Conservation (phyloP, 2,329 filamentous ascomycete species). For the Escovopsis sp. region DNA sequence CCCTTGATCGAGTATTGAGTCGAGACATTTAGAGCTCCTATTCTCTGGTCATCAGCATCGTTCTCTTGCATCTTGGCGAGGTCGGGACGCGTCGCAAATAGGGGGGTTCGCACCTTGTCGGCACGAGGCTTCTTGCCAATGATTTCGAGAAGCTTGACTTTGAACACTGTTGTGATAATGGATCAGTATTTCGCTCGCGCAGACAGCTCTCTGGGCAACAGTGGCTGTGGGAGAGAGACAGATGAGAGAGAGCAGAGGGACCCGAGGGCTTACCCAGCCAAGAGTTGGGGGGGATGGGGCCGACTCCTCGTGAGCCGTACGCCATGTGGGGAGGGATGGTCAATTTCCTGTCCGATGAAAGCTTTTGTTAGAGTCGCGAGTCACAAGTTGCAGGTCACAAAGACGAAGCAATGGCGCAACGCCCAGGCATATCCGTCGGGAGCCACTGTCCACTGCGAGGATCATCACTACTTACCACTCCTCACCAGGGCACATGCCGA, state of each 20-base stretch:
- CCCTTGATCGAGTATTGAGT: background rate
- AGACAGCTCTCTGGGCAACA: constrained; percentile 5
- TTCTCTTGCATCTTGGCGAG: constrained; percentile 33
- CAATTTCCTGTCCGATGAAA: constrained; percentile 39
- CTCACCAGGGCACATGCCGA: constrained; percentile 94
- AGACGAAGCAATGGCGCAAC: too few relatives aligned
- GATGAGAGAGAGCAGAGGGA: too few relatives aligned
- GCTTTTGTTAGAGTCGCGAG: too few relatives aligned
- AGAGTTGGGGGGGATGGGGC: constrained; percentile 69
- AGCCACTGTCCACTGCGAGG: background rate
- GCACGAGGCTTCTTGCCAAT: constrained; percentile 41
- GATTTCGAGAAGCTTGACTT: constrained; percentile 80
- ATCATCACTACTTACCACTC: constrained; percentile 40
- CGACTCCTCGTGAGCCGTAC: constrained; percentile 62
- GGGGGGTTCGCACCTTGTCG: constrained; percentile 10
- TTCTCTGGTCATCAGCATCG: constrained; percentile 40
- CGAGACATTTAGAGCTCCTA: constrained; percentile 34
- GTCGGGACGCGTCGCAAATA: constrained; percentile 7
- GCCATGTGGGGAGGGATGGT: constrained; percentile 78
- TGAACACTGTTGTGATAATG: constrained; percentile 47
- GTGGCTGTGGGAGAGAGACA: too few relatives aligned
- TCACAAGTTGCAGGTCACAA: too few relatives aligned
- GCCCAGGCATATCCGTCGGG: too few relatives aligned
- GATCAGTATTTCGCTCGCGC: constrained; percentile 4
- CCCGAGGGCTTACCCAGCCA: constrained; percentile 51